Evolutionary conservation across 2,329 filamentous ascomycete species (phyloP).

Genomic region (Chrysoporthe deuterocubensis): DNA sequence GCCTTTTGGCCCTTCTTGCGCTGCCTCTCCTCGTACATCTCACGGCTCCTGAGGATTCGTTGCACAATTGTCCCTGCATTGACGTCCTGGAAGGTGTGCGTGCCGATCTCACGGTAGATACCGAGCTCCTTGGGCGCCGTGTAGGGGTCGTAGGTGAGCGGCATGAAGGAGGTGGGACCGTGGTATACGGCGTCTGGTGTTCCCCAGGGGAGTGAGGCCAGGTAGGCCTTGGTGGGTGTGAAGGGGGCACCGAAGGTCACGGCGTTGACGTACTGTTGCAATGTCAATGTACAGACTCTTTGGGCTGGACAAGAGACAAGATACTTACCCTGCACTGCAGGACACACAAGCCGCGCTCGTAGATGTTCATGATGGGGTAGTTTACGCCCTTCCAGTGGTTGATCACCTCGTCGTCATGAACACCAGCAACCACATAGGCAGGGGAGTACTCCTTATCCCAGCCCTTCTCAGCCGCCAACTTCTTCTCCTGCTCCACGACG

Average conservation of each 20-base stretch:
- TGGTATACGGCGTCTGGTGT: conserved; percentile 86
- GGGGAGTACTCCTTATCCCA: conserved; percentile 85
- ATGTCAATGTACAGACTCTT: conserved; percentile 30
- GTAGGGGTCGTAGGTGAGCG: conserved; percentile 79
- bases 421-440: conserved; percentile 86
- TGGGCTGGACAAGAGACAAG: conserved; percentile 9
- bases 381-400: conserved; percentile 97
- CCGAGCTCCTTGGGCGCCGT: conserved; percentile 77
- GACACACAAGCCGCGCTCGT: conserved; percentile 92
- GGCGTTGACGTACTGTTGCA: conserved; percentile 76
- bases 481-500: conserved; percentile 75
- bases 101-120: conserved; percentile 79
- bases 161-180: conserved; percentile 92
- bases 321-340: conserved; percentile 82
- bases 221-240: conserved; percentile 77
- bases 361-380: conserved; percentile 99
- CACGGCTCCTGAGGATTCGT: conserved; percentile 83
- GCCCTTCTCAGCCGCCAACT: conserved; percentile 66
- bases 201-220: conserved; percentile 74
- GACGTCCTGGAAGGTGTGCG: conserved; percentile 81
- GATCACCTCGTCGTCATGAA: conserved; percentile 94
- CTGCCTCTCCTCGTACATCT: conserved; percentile 90
- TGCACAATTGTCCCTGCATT: conserved; percentile 74
- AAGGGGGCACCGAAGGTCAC: conserved; percentile 92
- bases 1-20: conserved; percentile 88